Evolutionary conservation across 1,284 basidiomycete species (phyloP).

Genomic region (Sanghuangporus sanghuang): DNA sequence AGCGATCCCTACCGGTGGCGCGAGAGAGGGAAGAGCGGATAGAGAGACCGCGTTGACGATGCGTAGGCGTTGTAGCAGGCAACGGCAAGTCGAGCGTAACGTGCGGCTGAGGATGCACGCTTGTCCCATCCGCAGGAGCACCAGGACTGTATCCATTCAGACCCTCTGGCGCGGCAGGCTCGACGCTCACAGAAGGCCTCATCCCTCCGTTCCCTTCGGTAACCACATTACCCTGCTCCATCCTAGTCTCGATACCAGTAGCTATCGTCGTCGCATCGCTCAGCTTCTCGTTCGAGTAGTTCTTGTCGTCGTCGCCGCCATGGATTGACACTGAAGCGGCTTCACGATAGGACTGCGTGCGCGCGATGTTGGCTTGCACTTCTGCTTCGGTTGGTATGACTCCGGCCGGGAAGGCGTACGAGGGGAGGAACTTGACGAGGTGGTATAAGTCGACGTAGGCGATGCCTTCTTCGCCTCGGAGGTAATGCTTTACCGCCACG

Average conservation of each 20-base stretch:
- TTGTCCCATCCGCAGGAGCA: not conserved
- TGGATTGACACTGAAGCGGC: not conserved
- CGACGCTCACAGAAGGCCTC: not conserved
- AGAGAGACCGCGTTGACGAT: not conserved
- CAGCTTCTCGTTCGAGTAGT: not conserved
- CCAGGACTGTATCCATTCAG: not conserved
- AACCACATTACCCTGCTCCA: not conserved
- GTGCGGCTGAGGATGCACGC: not conserved
- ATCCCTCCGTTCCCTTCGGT: not conserved
- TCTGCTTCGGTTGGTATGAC: slow-evolving; percentile 41
- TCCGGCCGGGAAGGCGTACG: slow-evolving; percentile 54
- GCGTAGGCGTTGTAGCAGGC: slow-evolving; percentile 2
- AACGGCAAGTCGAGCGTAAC: slow-evolving; percentile 7
- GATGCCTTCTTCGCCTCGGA: slow-evolving; percentile 62
- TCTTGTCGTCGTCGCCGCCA: not conserved
- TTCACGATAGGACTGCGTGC: slow-evolving; percentile 7
- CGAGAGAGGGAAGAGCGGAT: not conserved
- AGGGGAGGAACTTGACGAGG: slow-evolving; percentile 62
- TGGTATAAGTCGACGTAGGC: slow-evolving; percentile 56
- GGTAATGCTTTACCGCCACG: slow-evolving; percentile 50
- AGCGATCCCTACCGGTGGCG: not conserved
- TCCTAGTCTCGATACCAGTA: not conserved
- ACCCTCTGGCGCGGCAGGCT: slow-evolving; percentile 1
- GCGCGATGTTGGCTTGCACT: slow-evolving; percentile 7
- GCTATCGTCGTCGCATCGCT: not conserved